phyloP scores from a whole-genome alignment of 208 protist genomes.

The Trypanosoma melophagium region DNA sequence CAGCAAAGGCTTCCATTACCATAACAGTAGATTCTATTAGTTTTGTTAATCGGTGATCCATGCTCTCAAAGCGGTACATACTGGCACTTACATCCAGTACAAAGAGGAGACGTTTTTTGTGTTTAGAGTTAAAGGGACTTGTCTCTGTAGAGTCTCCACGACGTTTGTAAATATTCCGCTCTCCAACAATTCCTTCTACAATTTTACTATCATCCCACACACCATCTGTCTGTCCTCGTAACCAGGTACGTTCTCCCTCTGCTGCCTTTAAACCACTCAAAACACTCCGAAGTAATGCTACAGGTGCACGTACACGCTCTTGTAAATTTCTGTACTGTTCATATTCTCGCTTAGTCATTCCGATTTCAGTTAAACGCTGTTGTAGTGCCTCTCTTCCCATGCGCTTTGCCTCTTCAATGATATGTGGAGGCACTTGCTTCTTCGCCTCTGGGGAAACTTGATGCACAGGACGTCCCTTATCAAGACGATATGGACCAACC shows the following conservation, averaged over 20 bases:
- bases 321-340: constrained; percentile 56
- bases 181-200: constrained; percentile 91
- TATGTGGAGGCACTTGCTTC: constrained; percentile 70
- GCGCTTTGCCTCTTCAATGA: constrained; percentile 70
- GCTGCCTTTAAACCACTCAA: constrained; percentile 78
- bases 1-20: constrained; percentile 91
- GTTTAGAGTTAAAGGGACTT: constrained; percentile 52
- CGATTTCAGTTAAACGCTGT: constrained; percentile 69
- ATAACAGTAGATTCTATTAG: constrained; percentile 88
- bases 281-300: constrained; percentile 67
- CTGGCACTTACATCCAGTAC: constrained; percentile 90
- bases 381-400: constrained; percentile 79
- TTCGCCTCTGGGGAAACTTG: constrained; percentile 90
- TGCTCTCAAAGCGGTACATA: constrained; percentile 94
- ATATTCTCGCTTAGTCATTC: constrained; percentile 73
- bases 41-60: constrained; percentile 86
- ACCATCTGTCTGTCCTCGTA: constrained; percentile 86
- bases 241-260: constrained; percentile 85
- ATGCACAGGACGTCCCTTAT: constrained; percentile 83
- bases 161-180: constrained; percentile 90
- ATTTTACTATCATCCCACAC: constrained; percentile 92
- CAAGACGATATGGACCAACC: constrained; percentile 88
- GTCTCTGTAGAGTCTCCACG: constrained; percentile 78
- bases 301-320: constrained; percentile 57
- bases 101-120: constrained; percentile 90